Evolutionary conservation across 2,329 filamentous ascomycete species (phyloP).

Genomic region (Phyllosticta capitalensis): DNA sequence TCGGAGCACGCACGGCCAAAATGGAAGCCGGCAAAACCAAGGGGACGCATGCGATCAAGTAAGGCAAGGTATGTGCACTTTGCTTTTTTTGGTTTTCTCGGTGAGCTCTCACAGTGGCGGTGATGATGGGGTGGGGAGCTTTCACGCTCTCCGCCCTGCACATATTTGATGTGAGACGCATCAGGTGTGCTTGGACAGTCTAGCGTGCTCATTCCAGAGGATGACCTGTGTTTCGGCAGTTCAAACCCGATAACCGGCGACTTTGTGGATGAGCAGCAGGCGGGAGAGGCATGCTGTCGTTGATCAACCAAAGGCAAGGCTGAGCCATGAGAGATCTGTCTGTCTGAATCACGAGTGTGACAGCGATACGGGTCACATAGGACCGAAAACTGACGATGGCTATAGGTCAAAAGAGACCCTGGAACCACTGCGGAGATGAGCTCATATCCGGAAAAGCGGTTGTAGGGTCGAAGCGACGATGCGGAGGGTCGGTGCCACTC

Average conservation of each 20-base stretch:
- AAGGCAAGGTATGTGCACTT: constrained; percentile 18
- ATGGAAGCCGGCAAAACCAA: constrained; percentile 42
- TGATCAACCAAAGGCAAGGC: constrained; percentile 13
- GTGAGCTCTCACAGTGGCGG: constrained; percentile 6
- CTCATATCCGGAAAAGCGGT: constrained; percentile 4
- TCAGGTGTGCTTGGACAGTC: neutral
- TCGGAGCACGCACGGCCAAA: constrained; percentile 35
- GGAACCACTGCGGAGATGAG: constrained; percentile 7
- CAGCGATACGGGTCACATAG: constrained; percentile 1
- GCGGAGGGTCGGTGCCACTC: neutral
- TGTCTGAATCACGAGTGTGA: neutral
- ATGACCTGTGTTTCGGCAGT: neutral
- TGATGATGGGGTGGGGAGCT: constrained; percentile 9
- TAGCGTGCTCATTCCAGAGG: neutral
- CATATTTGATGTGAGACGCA: neutral
- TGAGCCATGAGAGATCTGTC: constrained; percentile 10
- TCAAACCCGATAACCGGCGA: constrained; percentile 3
- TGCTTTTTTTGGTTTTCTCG: neutral
- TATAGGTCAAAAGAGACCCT: constrained; percentile 6
- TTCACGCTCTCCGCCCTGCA: neutral
- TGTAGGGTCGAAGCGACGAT: neutral
- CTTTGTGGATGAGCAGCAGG: neutral
- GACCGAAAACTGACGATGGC: constrained; percentile 8
- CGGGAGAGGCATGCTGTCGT: constrained; percentile 8
- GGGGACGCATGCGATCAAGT: constrained; percentile 35